A percentile compares a stretch with the other conserved stretches of the same genome.
Conservation (phyloP, 2,329 filamentous ascomycete genomes). For the Aureobasidium sp. region DNA sequence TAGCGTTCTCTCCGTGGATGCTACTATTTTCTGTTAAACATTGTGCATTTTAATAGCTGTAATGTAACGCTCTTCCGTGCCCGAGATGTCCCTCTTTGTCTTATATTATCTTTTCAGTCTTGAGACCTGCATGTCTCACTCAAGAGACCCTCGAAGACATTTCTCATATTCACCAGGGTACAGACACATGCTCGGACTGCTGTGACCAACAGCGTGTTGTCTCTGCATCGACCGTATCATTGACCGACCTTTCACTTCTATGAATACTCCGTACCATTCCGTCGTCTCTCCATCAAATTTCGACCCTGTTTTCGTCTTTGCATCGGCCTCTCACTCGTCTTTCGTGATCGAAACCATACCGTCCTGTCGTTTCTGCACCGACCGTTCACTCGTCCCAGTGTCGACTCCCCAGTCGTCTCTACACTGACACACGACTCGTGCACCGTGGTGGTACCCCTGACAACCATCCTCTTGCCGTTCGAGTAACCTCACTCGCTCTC, state of each 20-base stretch:
- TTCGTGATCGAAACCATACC: neutral
- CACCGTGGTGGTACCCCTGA: neutral
- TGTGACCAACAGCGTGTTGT: neutral
- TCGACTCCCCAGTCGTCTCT: neutral
- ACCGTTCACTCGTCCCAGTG: neutral
- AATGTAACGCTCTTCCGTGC: neutral
- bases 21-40: neutral
- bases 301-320: neutral
- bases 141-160: neutral
- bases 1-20: neutral
- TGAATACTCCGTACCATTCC: neutral
- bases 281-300: neutral
- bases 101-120: neutral
- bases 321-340: neutral
- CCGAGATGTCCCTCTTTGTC: too few relatives aligned
- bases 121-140: neutral
- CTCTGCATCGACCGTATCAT: neutral
- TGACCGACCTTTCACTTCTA: neutral
- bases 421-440: neutral
- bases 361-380: neutral
- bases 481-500: neutral
- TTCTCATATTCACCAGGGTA: neutral
- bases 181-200: neutral
- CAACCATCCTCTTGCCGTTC: neutral
- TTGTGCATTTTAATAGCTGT: neutral